Conservation (phyloP, 441 rosid genomes). For the Oxalis stricta region DNA sequence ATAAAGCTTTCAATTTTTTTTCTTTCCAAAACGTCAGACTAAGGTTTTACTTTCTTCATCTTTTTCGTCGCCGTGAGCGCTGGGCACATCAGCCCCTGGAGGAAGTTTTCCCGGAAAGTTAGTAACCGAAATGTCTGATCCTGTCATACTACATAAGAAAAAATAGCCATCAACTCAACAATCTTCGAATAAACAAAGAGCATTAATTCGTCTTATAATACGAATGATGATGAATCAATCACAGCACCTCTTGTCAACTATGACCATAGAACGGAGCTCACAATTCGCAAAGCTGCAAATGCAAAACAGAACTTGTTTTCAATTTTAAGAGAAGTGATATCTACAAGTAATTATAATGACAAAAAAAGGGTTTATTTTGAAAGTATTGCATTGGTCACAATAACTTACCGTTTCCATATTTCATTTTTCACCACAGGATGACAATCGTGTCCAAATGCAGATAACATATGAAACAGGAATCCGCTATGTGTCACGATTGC, state of each 20-base stretch:
- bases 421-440: conserved; percentile 66
- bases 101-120: conserved; percentile 85
- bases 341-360: too few relatives aligned
- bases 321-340: too few relatives aligned
- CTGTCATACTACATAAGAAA: conserved; percentile 40
- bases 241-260: conserved; percentile 65
- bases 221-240: too few relatives aligned
- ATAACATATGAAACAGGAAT: conserved; percentile 69
- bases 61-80: conserved; percentile 22
- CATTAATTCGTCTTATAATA: too few relatives aligned
- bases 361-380: too few relatives aligned
- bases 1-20: too few relatives aligned
- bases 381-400: too few relatives aligned
- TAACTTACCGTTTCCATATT: conserved; percentile 54
- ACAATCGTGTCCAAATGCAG: conserved; percentile 62
- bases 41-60: conserved; percentile 14
- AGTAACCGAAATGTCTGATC: conserved; percentile 42
- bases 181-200: too few relatives aligned
- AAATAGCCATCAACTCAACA: too few relatives aligned
- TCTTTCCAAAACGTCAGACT: too few relatives aligned
- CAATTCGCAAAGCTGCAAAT: conserved; percentile 78
- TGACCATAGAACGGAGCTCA: conserved; percentile 86
- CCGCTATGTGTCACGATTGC: conserved; percentile 94
- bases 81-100: conserved; percentile 39
- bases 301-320: not conserved